A percentile compares a stretch with the other conserved stretches of the same genome.
phyloP scores from a whole-genome alignment of 2,329 filamentous ascomycete genomes.

The Colletotrichum phormii region DNA sequence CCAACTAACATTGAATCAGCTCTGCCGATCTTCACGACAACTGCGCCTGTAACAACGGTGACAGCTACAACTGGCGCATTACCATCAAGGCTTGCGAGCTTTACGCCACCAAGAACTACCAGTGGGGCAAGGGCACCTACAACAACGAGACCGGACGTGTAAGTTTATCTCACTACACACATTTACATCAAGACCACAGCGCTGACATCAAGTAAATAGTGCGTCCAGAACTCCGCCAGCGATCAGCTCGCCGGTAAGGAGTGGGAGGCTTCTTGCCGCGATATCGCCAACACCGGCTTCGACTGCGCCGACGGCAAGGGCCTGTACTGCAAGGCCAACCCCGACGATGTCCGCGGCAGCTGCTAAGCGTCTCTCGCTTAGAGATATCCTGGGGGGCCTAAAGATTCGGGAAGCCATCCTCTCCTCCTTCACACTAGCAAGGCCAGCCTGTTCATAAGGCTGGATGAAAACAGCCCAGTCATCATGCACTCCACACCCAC shows the following conservation, averaged over 20 bases:
- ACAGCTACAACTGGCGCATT: conserved; percentile 42
- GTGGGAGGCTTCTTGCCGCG: conserved; percentile 39
- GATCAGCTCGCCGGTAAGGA: conserved; percentile 37
- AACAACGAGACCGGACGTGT: conserved; percentile 33
- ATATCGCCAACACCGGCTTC: conserved; percentile 36
- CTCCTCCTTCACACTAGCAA: neutral
- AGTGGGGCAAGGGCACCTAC: conserved; percentile 36
- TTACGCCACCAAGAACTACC: conserved; percentile 32
- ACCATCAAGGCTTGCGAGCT: conserved; percentile 37
- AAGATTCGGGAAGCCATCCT: neutral
- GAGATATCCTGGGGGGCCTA: neutral
- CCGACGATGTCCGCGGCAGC: conserved; percentile 29
- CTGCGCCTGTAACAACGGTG: conserved; percentile 40
- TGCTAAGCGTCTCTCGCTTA: conserved; percentile 29
- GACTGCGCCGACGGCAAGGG: conserved; percentile 39
- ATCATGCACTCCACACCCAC: conserved; percentile 15
- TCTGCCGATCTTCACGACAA: conserved; percentile 40
- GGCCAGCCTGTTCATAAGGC: conserved; percentile 10
- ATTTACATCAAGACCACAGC: no score
- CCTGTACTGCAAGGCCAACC: conserved; percentile 36
- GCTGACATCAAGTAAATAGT: conserved; percentile 14
- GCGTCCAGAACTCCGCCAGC: conserved; percentile 25
- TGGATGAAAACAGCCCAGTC: neutral
- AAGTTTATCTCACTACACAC: neutral
- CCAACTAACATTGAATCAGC: conserved; percentile 12